phyloP scores from a whole-genome alignment of 805 yeast species.

The Candida pseudofarinosa region DNA sequence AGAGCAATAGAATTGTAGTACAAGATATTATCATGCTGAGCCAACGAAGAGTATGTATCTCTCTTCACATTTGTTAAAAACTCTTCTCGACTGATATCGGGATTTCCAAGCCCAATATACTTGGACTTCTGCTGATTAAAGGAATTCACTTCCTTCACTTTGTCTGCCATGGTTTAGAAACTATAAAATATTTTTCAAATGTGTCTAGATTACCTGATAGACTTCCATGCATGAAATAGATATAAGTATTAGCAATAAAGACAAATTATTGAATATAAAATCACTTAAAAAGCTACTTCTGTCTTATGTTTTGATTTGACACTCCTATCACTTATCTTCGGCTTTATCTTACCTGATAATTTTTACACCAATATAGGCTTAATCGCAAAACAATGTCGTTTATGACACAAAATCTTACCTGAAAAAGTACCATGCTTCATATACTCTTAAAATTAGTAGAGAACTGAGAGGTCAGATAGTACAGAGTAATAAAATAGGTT shows the following conservation, averaged over 20 bases:
- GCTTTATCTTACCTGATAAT: neutral
- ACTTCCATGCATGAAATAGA: too few species aligned
- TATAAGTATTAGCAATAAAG: too few species aligned
- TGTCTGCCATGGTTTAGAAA: conserved; percentile 33
- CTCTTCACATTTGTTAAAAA: conserved; percentile 65
- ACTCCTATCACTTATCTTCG: neutral
- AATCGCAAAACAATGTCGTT: neutral
- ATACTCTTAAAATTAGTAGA: neutral
- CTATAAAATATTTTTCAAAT: too few species aligned
- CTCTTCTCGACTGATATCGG: conserved; percentile 64
- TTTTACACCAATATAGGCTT: neutral
- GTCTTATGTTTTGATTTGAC: neutral
- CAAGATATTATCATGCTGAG: conserved; percentile 54
- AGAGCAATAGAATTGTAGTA: conserved; percentile 51
- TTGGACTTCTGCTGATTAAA: conserved; percentile 39
- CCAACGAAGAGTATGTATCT: conserved; percentile 60
- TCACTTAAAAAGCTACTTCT: too few species aligned
- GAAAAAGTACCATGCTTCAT: neutral
- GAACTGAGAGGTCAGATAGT: neutral
- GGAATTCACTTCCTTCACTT: conserved; percentile 34
- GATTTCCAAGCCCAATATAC: conserved; percentile 72
- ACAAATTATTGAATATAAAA: too few species aligned
- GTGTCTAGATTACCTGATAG: too few species aligned
- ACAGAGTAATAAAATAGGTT: too few species aligned
- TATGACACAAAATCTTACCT: neutral